These are phyloP conservation scores for Austroboletus novae-zelandiae DNA, from an alignment of 1,284 basidiomycete species.

Conservation along the genomic window DNA sequence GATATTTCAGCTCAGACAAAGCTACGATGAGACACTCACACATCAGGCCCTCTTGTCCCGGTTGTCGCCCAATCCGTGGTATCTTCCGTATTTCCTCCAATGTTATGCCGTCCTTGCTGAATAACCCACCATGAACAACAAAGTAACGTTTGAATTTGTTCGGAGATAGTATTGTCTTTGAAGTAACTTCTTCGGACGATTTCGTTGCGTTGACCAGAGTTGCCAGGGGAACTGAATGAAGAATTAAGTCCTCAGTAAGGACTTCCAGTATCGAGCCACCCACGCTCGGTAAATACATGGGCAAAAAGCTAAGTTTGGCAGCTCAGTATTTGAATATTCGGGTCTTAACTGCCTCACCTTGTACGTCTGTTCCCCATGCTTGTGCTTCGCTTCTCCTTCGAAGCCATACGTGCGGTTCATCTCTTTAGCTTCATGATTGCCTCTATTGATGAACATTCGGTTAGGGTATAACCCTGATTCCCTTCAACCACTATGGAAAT, in stretches of 20 bases:
- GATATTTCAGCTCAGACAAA: constrained; percentile 6
- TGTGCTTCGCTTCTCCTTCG: constrained; percentile 95
- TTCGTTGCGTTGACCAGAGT: constrained; percentile 80
- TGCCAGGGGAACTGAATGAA: constrained; percentile 76
- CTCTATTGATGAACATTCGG: constrained; percentile 88
- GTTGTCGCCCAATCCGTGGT: constrained; percentile 85
- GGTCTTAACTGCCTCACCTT: constrained; percentile 47
- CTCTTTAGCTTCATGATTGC: constrained; percentile 97
- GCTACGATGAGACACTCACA: constrained; percentile 49
- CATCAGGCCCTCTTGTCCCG: constrained; percentile 95
- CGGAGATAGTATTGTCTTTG: constrained; percentile 71
- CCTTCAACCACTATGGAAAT: constrained; percentile 13
- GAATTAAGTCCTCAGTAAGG: constrained; percentile 2
- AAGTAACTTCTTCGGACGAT: constrained; percentile 46
- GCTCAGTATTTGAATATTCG: constrained; percentile 11
- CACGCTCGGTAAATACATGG: constrained; percentile 86
- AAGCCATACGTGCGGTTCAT: constrained; percentile 91
- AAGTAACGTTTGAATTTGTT: constrained; percentile 89
- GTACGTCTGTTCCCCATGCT: constrained; percentile 90
- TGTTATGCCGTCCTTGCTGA: constrained; percentile 92
- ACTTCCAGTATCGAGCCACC: constrained; percentile 28
- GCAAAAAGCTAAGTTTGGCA: constrained; percentile 70
- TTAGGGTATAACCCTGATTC: constrained; percentile 81
- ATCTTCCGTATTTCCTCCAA: constrained; percentile 91
- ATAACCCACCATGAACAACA: constrained; percentile 94